These are phyloP conservation scores for Paragyromitra xinjiangensis DNA, from an alignment of 495 filamentous ascomycete genomes.

Conservation along the genomic window DNA sequence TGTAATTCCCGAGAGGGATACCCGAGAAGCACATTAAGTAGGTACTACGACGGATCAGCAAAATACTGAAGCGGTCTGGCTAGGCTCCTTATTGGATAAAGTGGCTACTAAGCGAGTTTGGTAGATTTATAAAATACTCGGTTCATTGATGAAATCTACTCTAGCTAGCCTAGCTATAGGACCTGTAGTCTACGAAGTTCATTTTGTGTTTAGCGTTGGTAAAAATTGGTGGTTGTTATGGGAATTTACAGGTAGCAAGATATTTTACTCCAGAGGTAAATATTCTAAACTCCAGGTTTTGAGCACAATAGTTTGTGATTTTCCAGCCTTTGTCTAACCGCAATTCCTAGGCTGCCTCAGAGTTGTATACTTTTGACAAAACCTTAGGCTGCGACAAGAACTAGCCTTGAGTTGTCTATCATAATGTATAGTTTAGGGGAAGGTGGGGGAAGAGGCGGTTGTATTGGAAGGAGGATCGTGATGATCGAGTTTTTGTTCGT, in stretches of 20 bases:
- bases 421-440: neutral
- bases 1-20: neutral
- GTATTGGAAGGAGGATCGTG: conserved; percentile 36
- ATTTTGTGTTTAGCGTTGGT: neutral
- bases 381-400: neutral
- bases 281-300: neutral
- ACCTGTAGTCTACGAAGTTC: neutral
- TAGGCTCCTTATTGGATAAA: neutral
- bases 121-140: neutral
- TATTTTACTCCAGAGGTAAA: neutral
- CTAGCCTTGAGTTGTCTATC: neutral
- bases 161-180: neutral
- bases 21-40: neutral
- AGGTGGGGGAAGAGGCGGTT: conserved; percentile 8
- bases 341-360: neutral
- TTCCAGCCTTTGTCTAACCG: neutral
- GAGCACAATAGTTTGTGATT: neutral
- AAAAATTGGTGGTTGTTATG: no score
- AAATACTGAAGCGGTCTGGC: neutral
- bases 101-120: neutral
- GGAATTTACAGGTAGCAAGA: neutral
- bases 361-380: neutral
- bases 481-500: conserved; percentile 13
- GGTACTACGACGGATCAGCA: neutral
- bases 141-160: neutral